These are phyloP conservation scores for Diatrype stigma DNA, from an alignment of 2,329 filamentous ascomycete genomes.

Conservation along the genomic window DNA sequence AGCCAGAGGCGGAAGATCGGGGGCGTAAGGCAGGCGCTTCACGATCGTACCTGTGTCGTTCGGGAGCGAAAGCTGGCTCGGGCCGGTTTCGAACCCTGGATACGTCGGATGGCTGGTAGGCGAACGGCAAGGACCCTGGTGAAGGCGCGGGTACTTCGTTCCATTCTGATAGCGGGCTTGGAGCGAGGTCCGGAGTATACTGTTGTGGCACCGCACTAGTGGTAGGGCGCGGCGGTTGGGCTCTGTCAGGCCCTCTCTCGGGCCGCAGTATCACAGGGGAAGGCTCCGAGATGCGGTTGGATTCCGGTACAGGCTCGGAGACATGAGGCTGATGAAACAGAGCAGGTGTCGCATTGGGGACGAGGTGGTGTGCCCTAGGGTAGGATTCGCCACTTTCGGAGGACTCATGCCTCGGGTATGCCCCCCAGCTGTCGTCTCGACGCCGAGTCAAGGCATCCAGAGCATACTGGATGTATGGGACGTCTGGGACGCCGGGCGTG, in stretches of 20 bases:
- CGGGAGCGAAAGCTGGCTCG: background rate
- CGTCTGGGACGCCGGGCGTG: slow-evolving; percentile 78
- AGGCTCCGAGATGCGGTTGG: background rate
- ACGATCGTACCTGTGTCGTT: slow-evolving; percentile 1
- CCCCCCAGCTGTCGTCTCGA: slow-evolving; percentile 54
- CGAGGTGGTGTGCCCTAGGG: slow-evolving; percentile 14
- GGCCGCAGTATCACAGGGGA: background rate
- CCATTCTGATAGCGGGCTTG: background rate
- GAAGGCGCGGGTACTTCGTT: background rate
- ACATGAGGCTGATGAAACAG: slow-evolving; percentile 11
- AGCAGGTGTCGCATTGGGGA: slow-evolving; percentile 15
- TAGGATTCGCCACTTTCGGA: slow-evolving; percentile 15
- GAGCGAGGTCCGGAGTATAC: background rate
- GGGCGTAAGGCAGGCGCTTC: slow-evolving; percentile 6
- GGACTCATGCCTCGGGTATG: slow-evolving; percentile 9
- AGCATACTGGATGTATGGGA: slow-evolving; percentile 84
- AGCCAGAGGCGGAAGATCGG: background rate
- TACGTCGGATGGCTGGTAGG: background rate
- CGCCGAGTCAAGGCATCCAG: slow-evolving; percentile 80
- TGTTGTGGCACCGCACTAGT: background rate
- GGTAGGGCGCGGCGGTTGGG: background rate
- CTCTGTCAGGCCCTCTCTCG: background rate
- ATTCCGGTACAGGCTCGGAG: slow-evolving; percentile 4
- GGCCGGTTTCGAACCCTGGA: background rate
- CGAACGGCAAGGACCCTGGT: background rate